Evolutionary conservation across 345 rosid species (phyloP), one percentile per base, ranked within the genome.

Genomic region (Salix arbutifolia): DNA sequence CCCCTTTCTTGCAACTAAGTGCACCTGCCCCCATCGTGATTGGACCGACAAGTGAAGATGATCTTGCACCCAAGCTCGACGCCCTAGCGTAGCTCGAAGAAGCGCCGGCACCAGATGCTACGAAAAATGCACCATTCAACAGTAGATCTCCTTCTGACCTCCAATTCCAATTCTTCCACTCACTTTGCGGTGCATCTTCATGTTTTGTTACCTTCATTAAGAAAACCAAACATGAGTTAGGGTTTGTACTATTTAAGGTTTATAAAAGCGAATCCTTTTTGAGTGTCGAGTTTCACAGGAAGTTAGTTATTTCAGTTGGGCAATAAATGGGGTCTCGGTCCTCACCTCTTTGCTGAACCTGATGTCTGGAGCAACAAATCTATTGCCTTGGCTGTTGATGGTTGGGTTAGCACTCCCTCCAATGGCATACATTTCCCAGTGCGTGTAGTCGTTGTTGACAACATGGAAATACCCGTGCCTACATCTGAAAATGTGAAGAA

Each of bases 151-250:
- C 83, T 18, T 80, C 83, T 4, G 83, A 80, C 42, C 83, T 76
- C 83, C 83, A 80, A 67, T 80, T 80, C 83, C 83, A 80, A 4
- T 50, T 28, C 83, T 48, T 80, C 83, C 83, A 80, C n/a, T 80
- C 74, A 67, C 77, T 76, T 21, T 76, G 65, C 6, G 83, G 83
- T 31, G 83, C 77, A 76, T 76, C 83, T 58, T 80, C 83, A n/a
- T 80, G 77, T 37, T 80, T 80, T 17, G 83, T 80, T 28, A 80
- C 80, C 83, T 80, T 42, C 67, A 53, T 19, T 1, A 4, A 4
- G 8, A n/a, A 2, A 4, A 48, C 8, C 38, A 3, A 17, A 23
- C 8, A 50, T 18, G 14, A 38, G 60, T 50, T 31, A 19, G 40
- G 28, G 30, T 26, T 16, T 31, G 5, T 26, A 21, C 25, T 31